Evolutionary conservation across 2,329 filamentous ascomycete genomes (phyloP), one percentile per base, ranked within the genome.

Genomic region (Diaporthe sp.): DNA sequence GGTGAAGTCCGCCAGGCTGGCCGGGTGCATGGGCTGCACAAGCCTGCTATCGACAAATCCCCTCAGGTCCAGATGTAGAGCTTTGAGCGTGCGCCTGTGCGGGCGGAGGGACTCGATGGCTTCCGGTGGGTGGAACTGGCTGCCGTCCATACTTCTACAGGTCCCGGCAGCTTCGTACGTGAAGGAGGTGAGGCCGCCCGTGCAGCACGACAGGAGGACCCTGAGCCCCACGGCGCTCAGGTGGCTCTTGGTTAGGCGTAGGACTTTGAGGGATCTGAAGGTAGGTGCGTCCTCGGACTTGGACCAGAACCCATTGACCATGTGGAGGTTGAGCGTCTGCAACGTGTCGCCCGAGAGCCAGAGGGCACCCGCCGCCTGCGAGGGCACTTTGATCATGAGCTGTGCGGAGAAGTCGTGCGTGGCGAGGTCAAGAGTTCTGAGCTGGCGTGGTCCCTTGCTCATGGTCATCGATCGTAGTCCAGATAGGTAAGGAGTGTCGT

Each of bases 311-410:
- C 45, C 47, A 4, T 25, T 38, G 42, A 45, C 54, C 64, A 68
- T 68, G 47, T 68, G 64, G 13, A 68, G 64, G 22, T 68, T 68
- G 6, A 68, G 64, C 12, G 64, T 68, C 64, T 35, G 30, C 35
- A 68, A 30, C 4, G 64, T 38, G 22, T 35, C 30, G n/a, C 25
- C 28, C 1, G 64, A 12, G 13, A 68, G 45, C 13, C 12, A 22
- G 5, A 68, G 9, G 15, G 25, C n/a, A 22, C 19, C 30, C 2
- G 45, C 47, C 19, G 64, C 45, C 64, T 68, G 45, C 30, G 25
- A 68, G 28, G 64, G 33, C 15, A 68, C 50, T 15, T 30, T 42
- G 25, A 64, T 25, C 60, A 64, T 64, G 15, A 35, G 60, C 42
- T 30, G 25, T 19, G 13, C 17, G 10, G 25, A 64, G 47, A 28